A percentile compares a stretch with the other conserved stretches of the same genome.
Conservation (phyloP, 108 stramenopile species). For the Fistulifera pelliculosa region DNA sequence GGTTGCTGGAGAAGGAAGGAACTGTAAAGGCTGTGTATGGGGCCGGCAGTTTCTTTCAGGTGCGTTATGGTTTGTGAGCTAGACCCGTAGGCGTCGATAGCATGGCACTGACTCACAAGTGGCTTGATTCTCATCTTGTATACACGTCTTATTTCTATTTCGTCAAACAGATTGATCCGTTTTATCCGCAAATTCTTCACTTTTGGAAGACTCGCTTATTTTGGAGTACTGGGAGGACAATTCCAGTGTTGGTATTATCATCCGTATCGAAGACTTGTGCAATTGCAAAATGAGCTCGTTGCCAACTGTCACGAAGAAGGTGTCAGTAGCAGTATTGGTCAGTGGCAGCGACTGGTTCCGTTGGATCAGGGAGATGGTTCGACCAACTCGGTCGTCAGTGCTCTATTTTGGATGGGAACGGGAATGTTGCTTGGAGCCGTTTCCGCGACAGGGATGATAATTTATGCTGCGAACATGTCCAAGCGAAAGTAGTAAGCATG, state of each 20-base stretch:
- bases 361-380: background rate
- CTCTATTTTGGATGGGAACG: no score
- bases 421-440: no score
- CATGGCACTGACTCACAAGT: background rate
- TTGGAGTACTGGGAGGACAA: slow-evolving; percentile 45
- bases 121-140: background rate
- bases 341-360: slow-evolving; percentile 4
- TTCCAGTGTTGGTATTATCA: slow-evolving; percentile 40
- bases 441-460: no score
- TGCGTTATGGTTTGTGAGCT: background rate
- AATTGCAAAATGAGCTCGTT: slow-evolving; percentile 19
- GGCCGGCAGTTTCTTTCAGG: slow-evolving; percentile 1
- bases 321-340: slow-evolving; percentile 1
- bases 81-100: no score
- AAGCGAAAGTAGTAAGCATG: no score
- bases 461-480: no score
- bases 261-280: slow-evolving; percentile 44
- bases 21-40: slow-evolving; percentile 17
- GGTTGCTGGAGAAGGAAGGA: slow-evolving; percentile 28
- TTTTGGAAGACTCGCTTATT: slow-evolving; percentile 47
- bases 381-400: no score
- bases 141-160: slow-evolving; percentile 9
- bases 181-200: slow-evolving; percentile 33
- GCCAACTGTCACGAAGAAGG: slow-evolving; percentile 1
- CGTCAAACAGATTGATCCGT: slow-evolving; percentile 11